phyloP scores from a whole-genome alignment of 371 early-diverging fungal species.

The Lichtheimia ornata region DNA sequence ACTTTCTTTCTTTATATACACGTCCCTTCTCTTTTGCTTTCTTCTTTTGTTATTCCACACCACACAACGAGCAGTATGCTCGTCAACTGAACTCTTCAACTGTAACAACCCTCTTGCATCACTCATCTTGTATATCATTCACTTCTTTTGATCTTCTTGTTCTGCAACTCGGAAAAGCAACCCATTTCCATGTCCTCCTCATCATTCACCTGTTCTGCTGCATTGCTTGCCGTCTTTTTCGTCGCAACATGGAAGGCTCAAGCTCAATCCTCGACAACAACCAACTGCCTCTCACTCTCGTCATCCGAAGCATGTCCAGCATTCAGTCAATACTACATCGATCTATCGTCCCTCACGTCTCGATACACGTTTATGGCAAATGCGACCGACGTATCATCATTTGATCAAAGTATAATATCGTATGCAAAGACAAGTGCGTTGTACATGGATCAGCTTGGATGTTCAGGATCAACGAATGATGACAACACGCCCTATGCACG shows the following conservation, averaged over 20 bases:
- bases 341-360: slow-evolving; percentile 19
- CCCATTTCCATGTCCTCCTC: not conserved
- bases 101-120: too few relatives aligned
- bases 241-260: not conserved
- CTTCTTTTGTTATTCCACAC: too few relatives aligned
- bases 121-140: not conserved
- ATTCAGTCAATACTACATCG: slow-evolving; percentile 39
- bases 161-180: not conserved
- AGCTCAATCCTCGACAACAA: slow-evolving; percentile 2
- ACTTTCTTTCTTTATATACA: too few relatives aligned
- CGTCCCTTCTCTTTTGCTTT: too few relatives aligned
- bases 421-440: slow-evolving; percentile 27
- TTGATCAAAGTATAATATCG: slow-evolving; percentile 33
- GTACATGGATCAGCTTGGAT: slow-evolving; percentile 33
- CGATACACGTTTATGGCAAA: slow-evolving; percentile 29
- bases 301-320: slow-evolving; percentile 46
- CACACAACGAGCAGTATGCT: too few relatives aligned
- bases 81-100: too few relatives aligned
- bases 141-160: not conserved
- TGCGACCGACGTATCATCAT: slow-evolving; percentile 30
- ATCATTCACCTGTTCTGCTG: not conserved
- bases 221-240: not conserved
- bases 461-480: slow-evolving; percentile 15
- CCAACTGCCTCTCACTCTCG: slow-evolving; percentile 33
- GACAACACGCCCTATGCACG: slow-evolving; percentile 40